Evolutionary conservation across 2,329 filamentous ascomycete species (phyloP), one percentile per base, ranked within the genome.

Genomic region (Alternaria sp.): DNA sequence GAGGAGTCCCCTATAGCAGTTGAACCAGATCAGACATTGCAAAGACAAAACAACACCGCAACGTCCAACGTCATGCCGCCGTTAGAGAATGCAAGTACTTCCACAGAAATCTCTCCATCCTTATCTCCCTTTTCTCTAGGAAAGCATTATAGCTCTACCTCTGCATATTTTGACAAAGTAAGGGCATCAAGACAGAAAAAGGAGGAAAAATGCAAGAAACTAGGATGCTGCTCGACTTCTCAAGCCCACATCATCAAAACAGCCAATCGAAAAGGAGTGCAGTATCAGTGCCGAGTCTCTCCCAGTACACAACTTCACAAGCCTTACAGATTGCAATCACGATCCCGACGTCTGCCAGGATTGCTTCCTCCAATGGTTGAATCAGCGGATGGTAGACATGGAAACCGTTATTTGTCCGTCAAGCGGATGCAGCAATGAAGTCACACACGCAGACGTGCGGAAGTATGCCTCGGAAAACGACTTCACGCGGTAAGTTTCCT

Each of bases 401-500:
- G 52, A 34, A 34, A 2, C 8, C 2, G 39, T 54, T 1, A n/a
- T 10, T 2, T 62, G 59, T 31, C 56, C 59, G 1, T 55, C 52
- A 1, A 29, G 14, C 8, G 37, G 28, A 11, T 62, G 56, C 24
- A 51, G 1, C 4, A 28, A 34, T 2, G 1, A 0, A 2, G 26
- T 62, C 26, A 54, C 60, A 1, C 45, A 60, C 13, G 33, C 31
- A 3, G 56, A 54, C 8, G 49, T 62, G 11, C 50, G 37, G 2
- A 41, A 28, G 1, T 8, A 48, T 14, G 36, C 52, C 29, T 21
- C 49, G 2, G 29, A 14, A 13, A 51, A 54, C 2, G 34, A 44
- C 1, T 61, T 54, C 37, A 42, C 46, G 2, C 51, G 45, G 44
- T 61, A 24, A 23, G 17, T 17, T 5, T 39, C 8, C 13, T 9